Percentiles rank a stretch among this genome's conserved stretches.
phyloP scores from a whole-genome alignment of 345 rosid genomes.

The Gossypium longicalyx region DNA sequence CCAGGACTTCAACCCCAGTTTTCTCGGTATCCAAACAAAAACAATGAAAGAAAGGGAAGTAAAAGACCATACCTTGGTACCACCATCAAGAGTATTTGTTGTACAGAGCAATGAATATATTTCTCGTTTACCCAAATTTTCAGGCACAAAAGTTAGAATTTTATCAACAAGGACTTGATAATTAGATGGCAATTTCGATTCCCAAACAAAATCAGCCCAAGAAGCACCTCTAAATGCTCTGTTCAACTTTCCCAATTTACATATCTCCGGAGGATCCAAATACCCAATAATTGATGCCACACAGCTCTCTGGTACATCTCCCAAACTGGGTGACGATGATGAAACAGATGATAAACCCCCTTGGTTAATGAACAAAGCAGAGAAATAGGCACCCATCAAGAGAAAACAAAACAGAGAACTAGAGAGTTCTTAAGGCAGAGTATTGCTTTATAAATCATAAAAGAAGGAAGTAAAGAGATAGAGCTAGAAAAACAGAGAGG shows the following conservation, averaged over 20 bases:
- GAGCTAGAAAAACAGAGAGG: neutral
- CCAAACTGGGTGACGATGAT: slow-evolving; percentile 41
- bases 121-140: slow-evolving; percentile 56
- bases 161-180: slow-evolving; percentile 46
- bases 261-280: slow-evolving; percentile 84
- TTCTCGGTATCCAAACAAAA: neutral
- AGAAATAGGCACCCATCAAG: slow-evolving; percentile 66
- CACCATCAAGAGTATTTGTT: slow-evolving; percentile 59
- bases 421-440: slow-evolving; percentile 5
- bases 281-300: slow-evolving; percentile 58
- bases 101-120: slow-evolving; percentile 58
- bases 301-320: slow-evolving; percentile 80
- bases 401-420: slow-evolving; percentile 10
- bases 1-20: neutral
- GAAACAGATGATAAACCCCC: slow-evolving; percentile 15
- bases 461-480: too few species aligned
- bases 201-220: slow-evolving; percentile 95
- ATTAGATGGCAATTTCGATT: slow-evolving; percentile 75
- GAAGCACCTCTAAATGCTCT: slow-evolving; percentile 87
- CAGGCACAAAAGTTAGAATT: slow-evolving; percentile 42
- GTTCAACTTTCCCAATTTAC: slow-evolving; percentile 63
- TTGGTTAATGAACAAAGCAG: slow-evolving; percentile 31
- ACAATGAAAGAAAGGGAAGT: neutral
- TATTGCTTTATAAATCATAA: neutral
- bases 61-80: slow-evolving; percentile 54